These are phyloP conservation scores for Fusarium multiceps DNA, from an alignment of 2,329 filamentous ascomycete species.

Conservation along the genomic window DNA sequence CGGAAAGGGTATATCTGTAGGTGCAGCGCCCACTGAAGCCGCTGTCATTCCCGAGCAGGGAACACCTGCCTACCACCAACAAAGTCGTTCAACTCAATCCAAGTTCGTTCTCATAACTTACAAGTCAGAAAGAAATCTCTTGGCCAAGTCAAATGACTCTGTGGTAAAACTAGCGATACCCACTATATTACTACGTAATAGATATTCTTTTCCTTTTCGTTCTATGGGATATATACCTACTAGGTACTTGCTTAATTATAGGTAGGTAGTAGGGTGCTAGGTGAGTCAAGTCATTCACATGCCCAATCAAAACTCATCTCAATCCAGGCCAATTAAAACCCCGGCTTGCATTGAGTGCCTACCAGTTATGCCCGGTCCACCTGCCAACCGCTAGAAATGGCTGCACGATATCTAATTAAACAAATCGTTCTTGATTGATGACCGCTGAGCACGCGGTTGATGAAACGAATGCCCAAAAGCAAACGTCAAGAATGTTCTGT, in stretches of 20 bases:
- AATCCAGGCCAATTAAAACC: not conserved
- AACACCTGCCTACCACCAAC: not conserved
- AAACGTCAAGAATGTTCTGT: conserved; percentile 1
- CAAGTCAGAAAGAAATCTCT: not conserved
- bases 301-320: not conserved
- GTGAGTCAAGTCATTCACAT: not conserved
- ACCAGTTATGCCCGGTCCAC: conserved; percentile 23
- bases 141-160: not conserved
- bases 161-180: too few species aligned
- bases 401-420: not conserved
- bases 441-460: not conserved
- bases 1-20: not conserved
- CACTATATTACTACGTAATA: not conserved
- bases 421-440: not conserved
- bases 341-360: not conserved
- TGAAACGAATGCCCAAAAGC: conserved; percentile 11
- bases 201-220: not conserved
- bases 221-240: not conserved
- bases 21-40: not conserved
- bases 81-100: not conserved
- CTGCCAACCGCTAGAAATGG: conserved; percentile 36
- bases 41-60: not conserved
- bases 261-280: too few species aligned
- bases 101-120: not conserved
- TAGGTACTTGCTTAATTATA: too few species aligned